Conservation (phyloP, 768 basidiomycete species). For the Infundibulicybe gibba region DNA sequence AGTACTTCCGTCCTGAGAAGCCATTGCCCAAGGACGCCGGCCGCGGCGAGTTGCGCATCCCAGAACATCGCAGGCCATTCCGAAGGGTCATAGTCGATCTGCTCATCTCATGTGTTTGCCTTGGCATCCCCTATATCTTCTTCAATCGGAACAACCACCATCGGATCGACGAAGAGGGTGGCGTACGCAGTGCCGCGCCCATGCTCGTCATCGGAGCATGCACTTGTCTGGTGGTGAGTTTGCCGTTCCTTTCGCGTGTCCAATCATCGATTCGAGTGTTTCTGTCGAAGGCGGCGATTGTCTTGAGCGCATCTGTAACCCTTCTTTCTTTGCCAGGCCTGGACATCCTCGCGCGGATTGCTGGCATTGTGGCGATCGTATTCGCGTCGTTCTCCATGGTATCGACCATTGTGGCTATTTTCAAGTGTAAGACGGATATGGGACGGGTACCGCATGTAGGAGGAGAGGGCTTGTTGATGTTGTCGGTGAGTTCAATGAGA, state of each 20-base stretch:
- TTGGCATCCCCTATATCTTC: slow-evolving; percentile 81
- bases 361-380: slow-evolving; percentile 64
- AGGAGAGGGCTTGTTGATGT: slow-evolving; percentile 50
- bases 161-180: slow-evolving; percentile 62
- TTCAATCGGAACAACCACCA: slow-evolving; percentile 46
- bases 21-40: slow-evolving; percentile 55
- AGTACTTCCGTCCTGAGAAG: slow-evolving; percentile 64
- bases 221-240: too few species aligned
- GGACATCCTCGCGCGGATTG: slow-evolving; percentile 58
- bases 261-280: slow-evolving; percentile 10
- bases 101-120: slow-evolving; percentile 58
- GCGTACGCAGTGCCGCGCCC: slow-evolving; percentile 45
- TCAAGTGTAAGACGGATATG: slow-evolving; percentile 67
- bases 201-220: slow-evolving; percentile 64
- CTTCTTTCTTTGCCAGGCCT: slow-evolving; percentile 77
- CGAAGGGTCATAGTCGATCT: slow-evolving; percentile 52
- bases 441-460: slow-evolving; percentile 47
- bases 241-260: slow-evolving; percentile 23
- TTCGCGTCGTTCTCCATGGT: slow-evolving; percentile 70
- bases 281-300: slow-evolving; percentile 63
- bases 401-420: slow-evolving; percentile 67
- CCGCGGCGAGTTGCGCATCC: slow-evolving; percentile 18
- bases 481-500: slow-evolving; percentile 37
- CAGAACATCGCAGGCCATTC: slow-evolving; percentile 33
- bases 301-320: slow-evolving; percentile 80